Conservation (phyloP, 1,139 yeast species). For the Geotrichum phurueaensis region DNA sequence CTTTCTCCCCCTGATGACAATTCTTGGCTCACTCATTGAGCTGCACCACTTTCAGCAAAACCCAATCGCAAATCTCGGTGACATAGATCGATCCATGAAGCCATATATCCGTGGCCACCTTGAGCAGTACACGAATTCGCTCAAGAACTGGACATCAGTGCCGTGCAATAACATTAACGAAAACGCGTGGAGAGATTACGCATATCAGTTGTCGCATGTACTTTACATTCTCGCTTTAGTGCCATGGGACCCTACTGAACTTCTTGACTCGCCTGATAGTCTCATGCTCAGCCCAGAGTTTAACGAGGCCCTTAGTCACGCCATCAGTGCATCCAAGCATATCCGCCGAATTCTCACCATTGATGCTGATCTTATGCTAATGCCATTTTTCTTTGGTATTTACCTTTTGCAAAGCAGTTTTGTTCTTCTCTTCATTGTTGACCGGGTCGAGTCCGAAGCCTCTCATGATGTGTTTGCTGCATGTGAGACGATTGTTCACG, state of each 20-base stretch:
- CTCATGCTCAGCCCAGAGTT: slow-evolving; percentile 27
- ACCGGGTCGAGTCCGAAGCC: slow-evolving; percentile 30
- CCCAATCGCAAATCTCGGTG: slow-evolving; percentile 19
- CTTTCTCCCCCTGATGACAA: slow-evolving; percentile 29
- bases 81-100: slow-evolving; percentile 8
- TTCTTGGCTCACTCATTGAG: slow-evolving; percentile 26
- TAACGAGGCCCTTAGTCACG: slow-evolving; percentile 25
- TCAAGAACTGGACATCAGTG: slow-evolving; percentile 20
- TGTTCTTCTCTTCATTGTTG: slow-evolving; percentile 28
- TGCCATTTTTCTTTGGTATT: slow-evolving; percentile 32
- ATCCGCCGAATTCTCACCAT: slow-evolving; percentile 24
- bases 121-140: slow-evolving; percentile 21
- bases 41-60: slow-evolving; percentile 23
- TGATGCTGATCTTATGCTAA: slow-evolving; percentile 28
- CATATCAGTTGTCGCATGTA: slow-evolving; percentile 27
- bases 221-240: slow-evolving; percentile 24
- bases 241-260: slow-evolving; percentile 29
- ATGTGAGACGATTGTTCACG: slow-evolving; percentile 33
- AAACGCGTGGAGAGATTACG: slow-evolving; percentile 28
- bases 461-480: slow-evolving; percentile 32
- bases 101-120: slow-evolving; percentile 21
- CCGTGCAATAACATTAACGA: slow-evolving; percentile 8
- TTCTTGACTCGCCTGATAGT: slow-evolving; percentile 24
- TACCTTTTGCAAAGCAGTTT: slow-evolving; percentile 29
- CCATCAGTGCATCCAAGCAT: slow-evolving; percentile 28